These are phyloP conservation scores for Allium sativum DNA, from an alignment of 106 monocot genomes.

Conservation along the genomic window DNA sequence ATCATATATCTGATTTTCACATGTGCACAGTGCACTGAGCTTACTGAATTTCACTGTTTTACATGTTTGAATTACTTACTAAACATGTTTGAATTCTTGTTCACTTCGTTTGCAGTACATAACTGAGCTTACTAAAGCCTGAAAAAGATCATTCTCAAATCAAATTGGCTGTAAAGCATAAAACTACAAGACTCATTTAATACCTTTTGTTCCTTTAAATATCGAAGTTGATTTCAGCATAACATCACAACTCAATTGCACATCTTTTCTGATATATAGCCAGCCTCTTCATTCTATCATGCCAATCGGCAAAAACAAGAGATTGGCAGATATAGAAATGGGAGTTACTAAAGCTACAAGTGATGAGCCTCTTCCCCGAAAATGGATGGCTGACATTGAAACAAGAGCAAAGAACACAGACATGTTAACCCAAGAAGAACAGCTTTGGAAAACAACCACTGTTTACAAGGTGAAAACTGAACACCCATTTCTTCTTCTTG, in stretches of 20 bases:
- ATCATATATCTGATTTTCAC: no score
- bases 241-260: neutral
- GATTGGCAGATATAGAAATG: neutral
- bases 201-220: neutral
- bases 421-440: neutral
- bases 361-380: neutral
- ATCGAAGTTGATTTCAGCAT: neutral
- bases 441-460: neutral
- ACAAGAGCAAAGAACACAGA: neutral
- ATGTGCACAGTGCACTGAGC: no score
- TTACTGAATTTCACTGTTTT: no score
- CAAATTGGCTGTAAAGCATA: neutral
- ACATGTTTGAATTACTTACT: no score
- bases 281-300: neutral
- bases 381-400: neutral
- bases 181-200: neutral
- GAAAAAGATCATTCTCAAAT: neutral
- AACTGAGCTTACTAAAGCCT: no score
- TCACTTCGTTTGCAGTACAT: no score
- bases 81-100: no score
- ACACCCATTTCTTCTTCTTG: no score
- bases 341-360: neutral
- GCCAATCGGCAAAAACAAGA: neutral
- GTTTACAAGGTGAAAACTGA: neutral
- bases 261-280: neutral